Base-by-base conservation (phyloP, 768 basidiomycete genomes). In the Antrodiella citrinella region DNA sequence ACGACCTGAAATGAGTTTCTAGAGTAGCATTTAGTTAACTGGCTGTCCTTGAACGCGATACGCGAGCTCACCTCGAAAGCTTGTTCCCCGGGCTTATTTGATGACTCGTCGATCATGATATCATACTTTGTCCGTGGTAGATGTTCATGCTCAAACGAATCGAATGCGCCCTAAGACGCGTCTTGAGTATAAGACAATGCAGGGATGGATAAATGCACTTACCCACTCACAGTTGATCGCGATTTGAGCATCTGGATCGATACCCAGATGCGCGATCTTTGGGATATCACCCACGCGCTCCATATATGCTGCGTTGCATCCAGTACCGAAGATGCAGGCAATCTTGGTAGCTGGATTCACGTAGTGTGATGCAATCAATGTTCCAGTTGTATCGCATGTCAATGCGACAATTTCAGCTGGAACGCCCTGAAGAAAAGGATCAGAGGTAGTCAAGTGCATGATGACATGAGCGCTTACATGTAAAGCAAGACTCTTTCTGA, bases 251-350 rank as follows among this genome's bases (percentile, higher is more conserved):
- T 72, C 67, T 2, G 67, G 71, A 30, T 82, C 79, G 55, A 94
- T 74, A 1, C 82, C 84, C n/a, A 93, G 67, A 47, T 80, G 56
- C 44, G 77, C 74, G 54, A 97, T 81, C 74, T 99, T 99, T 38
- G 86, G 79, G 45, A 97, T 93, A 58, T 85, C 80, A 39, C 72
- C 76, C 13, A 91, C 79, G 51, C 82, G 81, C 64, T 99, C 95
- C 91, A 96, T 94, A 63, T 97, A 97, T 4, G 95, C 95, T 0
- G 95, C 95, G 64, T 98, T 98, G 65, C 94, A 97, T 0, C 96
- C 96, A 4, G 96, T 99, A 35, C 96, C 96, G 60, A 98, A 95
- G 60, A 99, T 98, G 61, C 88, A 86, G 1, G 91, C 96, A 59
- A 97, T 94, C 64, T 88, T 89, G 35, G 95, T 94, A 59, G 63